Evolutionary conservation across 2,329 filamentous ascomycete species (phyloP).

Genomic region (Colletotrichum gigasporum): DNA sequence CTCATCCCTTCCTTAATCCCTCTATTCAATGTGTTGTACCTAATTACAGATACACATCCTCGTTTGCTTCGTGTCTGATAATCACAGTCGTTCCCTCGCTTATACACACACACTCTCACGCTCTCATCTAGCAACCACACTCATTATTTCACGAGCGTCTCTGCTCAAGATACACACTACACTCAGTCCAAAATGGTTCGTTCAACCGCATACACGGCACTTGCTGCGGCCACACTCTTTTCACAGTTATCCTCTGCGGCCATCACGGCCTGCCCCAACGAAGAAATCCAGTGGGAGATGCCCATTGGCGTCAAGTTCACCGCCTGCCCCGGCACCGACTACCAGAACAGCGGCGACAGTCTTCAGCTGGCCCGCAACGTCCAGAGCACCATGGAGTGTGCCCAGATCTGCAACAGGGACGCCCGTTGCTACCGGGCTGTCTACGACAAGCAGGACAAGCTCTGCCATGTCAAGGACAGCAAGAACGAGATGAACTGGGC

Average conservation of each 20-base stretch:
- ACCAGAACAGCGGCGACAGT: conserved; percentile 21
- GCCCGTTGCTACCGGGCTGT: conserved; percentile 27
- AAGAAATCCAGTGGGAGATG: conserved; percentile 19
- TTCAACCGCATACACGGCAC: conserved; percentile 13
- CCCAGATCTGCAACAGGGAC: conserved; percentile 26
- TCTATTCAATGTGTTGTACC: neutral
- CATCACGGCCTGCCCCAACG: conserved; percentile 26
- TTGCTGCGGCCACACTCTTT: conserved; percentile 23
- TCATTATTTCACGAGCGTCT: neutral
- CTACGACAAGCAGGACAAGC: conserved; percentile 24
- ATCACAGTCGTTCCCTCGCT: neutral
- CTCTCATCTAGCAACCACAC: neutral
- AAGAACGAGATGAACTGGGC: conserved; percentile 25
- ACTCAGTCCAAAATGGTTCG: neutral
- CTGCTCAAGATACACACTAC: neutral
- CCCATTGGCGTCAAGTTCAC: conserved; percentile 28
- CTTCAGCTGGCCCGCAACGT: conserved; percentile 17
- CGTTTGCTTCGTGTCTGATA: conserved; percentile 15
- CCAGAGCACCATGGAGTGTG: conserved; percentile 17
- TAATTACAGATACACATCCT: conserved; percentile 5
- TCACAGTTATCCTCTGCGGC: conserved; percentile 20
- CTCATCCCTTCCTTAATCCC: neutral
- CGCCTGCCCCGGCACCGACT: conserved; percentile 30
- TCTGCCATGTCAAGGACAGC: conserved; percentile 30
- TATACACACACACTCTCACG: neutral